phyloP scores from a whole-genome alignment of 257 asterid species.

The Haberlea rhodopensis region DNA sequence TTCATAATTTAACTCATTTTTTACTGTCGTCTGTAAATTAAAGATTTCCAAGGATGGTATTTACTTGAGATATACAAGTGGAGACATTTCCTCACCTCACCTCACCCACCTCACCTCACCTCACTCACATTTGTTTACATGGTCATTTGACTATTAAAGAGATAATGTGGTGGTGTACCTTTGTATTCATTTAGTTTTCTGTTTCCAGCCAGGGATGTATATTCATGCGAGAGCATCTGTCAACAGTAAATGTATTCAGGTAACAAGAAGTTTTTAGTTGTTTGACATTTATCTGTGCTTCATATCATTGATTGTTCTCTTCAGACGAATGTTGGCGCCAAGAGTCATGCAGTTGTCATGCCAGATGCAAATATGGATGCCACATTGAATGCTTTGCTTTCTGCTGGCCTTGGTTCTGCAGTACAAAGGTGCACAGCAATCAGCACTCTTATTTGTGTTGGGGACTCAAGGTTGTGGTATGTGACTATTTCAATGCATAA shows the following conservation, averaged over 20 bases:
- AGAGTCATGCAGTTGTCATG: constrained; percentile 65
- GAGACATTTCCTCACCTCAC: constrained; percentile 10
- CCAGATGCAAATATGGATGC: constrained; percentile 76
- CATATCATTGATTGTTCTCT: constrained; percentile 26
- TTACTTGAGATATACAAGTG: constrained; percentile 2
- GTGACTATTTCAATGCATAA: constrained; percentile 19
- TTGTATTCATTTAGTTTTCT: constrained; percentile 20
- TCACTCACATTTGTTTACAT: constrained; percentile 10
- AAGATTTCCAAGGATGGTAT: constrained; percentile 13
- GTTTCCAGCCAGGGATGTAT: constrained; percentile 87
- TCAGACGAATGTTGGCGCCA: constrained; percentile 77
- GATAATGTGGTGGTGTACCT: neutral
- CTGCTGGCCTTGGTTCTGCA: constrained; percentile 87
- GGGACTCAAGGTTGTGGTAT: constrained; percentile 66
- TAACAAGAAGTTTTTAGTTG: constrained; percentile 29
- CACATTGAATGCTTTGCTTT: constrained; percentile 56
- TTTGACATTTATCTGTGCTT: constrained; percentile 9
- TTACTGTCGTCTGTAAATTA: constrained; percentile 11
- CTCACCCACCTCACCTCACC: no score
- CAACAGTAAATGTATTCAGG: constrained; percentile 93
- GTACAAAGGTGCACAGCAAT: constrained; percentile 73
- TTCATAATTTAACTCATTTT: neutral
- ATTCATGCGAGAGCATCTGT: constrained; percentile 89
- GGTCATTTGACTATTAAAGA: constrained; percentile 19
- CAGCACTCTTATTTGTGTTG: constrained; percentile 71